Evolutionary conservation across 495 filamentous ascomycete species (phyloP), one percentile per base, ranked within the genome.

Genomic region (Podospora bellae-mahoneyi): DNA sequence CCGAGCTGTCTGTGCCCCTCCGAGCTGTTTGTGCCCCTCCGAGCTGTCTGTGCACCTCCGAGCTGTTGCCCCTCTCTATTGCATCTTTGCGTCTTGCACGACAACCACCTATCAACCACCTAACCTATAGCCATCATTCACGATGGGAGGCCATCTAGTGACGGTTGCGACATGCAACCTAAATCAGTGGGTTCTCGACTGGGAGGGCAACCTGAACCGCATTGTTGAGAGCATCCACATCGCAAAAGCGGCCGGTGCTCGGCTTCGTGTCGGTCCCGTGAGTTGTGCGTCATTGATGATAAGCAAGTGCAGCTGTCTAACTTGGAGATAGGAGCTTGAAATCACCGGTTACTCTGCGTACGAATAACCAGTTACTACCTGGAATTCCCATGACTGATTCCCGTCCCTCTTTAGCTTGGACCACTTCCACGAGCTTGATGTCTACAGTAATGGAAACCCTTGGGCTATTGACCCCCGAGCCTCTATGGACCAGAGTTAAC

Each of bases 211-310:
- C 72, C 77, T 81, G 0, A 79, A 85, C 34, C 84, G 93, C 6
- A 96, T 96, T 68, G 89, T 92, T 64, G 84, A 93, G 76, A 88
- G 85, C 70, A 91, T 96, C 64, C 83, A 80, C 13, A 73, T 86
- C 66, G 91, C 93, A 27, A 96, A 94, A 75, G 83, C 77, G 10
- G 83, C 82, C 2, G 87, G 90, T 13, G 91, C 91, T 15, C 84
- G 83, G n/a, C 78, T 97, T 16, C 83, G 92, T 28, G 86, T 93
- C 30, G 92, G 92, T 9, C 92, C 92, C 0, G 77, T 75, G 66
- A 72, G 72, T 59, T 53, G 19, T 30, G 19, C 23, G n/a, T 59
- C 19, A 3, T n/a, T 48, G 32, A 32, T 48, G 3, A 2, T 48
- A 13, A 27, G 44, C 5, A 32, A n/a, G 15, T 54, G 27, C 9